These are phyloP conservation scores for Neurospora cerealis DNA, from an alignment of 495 filamentous ascomycete genomes.

Conservation along the genomic window DNA sequence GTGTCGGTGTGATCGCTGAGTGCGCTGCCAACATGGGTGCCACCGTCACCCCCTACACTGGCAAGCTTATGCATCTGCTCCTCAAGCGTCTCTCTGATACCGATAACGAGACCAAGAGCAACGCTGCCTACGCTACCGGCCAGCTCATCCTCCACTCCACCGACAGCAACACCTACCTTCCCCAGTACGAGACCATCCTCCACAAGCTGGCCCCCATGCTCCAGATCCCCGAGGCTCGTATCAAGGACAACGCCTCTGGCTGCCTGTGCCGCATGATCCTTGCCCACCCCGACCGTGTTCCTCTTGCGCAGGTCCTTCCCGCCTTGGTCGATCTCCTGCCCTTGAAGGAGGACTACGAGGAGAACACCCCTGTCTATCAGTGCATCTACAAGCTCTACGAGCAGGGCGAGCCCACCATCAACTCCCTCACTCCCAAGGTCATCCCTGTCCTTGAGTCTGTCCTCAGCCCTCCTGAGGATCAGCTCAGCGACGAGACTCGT, in stretches of 20 bases:
- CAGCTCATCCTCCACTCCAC: conserved; percentile 72
- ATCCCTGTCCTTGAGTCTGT: conserved; percentile 75
- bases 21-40: conserved; percentile 77
- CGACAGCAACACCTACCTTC: conserved; percentile 58
- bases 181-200: conserved; percentile 66
- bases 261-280: conserved; percentile 90
- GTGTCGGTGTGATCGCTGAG: conserved; percentile 87
- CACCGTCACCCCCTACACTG: conserved; percentile 67
- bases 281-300: conserved; percentile 67
- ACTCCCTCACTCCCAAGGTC: conserved; percentile 64
- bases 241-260: conserved; percentile 88
- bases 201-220: conserved; percentile 76
- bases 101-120: conserved; percentile 86
- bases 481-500: conserved; percentile 74
- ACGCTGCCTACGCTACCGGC: conserved; percentile 84
- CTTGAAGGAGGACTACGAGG: conserved; percentile 88
- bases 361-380: conserved; percentile 86
- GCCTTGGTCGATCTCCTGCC: conserved; percentile 70
- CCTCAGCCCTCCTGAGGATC: conserved; percentile 66
- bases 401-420: conserved; percentile 58
- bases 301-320: conserved; percentile 70
- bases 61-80: conserved; percentile 64
- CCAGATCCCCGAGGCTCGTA: conserved; percentile 59
- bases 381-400: conserved; percentile 83
- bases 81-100: conserved; percentile 82